phyloP scores from a whole-genome alignment of 2,329 filamentous ascomycete genomes.

The Chalaropsis ovoidea region DNA sequence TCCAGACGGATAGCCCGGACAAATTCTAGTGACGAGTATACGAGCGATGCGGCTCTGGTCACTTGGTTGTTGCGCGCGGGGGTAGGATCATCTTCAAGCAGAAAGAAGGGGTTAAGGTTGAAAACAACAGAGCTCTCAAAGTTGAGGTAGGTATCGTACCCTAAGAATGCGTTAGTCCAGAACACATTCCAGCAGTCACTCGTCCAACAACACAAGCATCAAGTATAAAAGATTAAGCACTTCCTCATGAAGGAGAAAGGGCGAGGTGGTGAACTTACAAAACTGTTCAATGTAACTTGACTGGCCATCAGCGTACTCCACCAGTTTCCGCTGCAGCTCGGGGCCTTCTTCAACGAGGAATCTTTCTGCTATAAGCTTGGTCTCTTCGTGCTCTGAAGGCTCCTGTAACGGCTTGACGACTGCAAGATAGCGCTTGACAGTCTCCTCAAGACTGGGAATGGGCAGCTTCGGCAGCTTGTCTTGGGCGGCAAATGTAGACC shows the following conservation, averaged over 20 bases:
- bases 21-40: constrained; percentile 82
- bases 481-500: constrained; percentile 82
- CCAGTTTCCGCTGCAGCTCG: constrained; percentile 75
- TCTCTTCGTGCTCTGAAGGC: constrained; percentile 71
- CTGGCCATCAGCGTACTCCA: constrained; percentile 79
- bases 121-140: constrained; percentile 96
- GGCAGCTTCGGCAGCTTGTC: constrained; percentile 84
- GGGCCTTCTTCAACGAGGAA: constrained; percentile 75
- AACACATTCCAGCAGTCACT: too few relatives aligned
- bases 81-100: constrained; percentile 93
- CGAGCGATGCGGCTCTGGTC: constrained; percentile 71
- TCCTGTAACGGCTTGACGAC: constrained; percentile 73
- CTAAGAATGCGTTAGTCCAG: constrained; percentile 41
- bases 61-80: constrained; percentile 94
- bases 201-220: too few relatives aligned
- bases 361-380: constrained; percentile 65
- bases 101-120: constrained; percentile 95
- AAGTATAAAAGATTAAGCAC: constrained; percentile 5
- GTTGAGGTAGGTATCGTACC: constrained; percentile 98
- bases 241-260: not conserved
- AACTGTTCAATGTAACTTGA: constrained; percentile 98
- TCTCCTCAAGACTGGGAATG: constrained; percentile 75
- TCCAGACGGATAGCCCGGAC: constrained; percentile 87
- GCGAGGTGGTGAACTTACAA: constrained; percentile 50
- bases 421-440: constrained; percentile 68